Base-by-base conservation (phyloP, 352 stramenopile genomes). In the Phytophthora pini region DNA sequence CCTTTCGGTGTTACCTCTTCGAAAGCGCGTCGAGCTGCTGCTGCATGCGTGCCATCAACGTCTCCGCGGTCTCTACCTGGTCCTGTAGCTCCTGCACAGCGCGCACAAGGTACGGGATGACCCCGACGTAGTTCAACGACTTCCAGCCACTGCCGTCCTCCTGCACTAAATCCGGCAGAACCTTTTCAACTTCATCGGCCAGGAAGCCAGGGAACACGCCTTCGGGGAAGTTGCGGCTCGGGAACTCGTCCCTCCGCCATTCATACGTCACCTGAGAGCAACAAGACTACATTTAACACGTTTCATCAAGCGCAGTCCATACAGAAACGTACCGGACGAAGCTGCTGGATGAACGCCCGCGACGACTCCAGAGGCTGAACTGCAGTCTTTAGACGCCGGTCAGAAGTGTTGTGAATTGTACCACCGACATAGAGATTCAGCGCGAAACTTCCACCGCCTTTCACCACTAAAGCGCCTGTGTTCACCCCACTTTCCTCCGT, bases 101-200 rank as follows among this genome's bases (percentile, higher is more conserved):
- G 26, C 79, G 71, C 26, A 91, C 74, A 34, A 92, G 51, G 26
- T 90, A 60, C n/a, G 82, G 82, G 6, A 79, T 67, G 27, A 93
- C 64, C 11, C 72, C 79, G 3, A 72, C 40, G 67, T 94, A 92
- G 49, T 90, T 70, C 17, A 92, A 36, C 1, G 74, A 79, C 47
- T 86, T 80, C 60, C 71, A 87, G 34, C 80, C 82, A 9, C 72
- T 54, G 49, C 61, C 65, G 54, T 88, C 79, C 22, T 81, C 64
- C 7, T 65, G 45, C 26, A 94, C 80, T 26, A 90, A 70, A 36
- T 81, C 60, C 1, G 83, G 85, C 4, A 94, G 60, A 41, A 90
- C 49, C 11, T 79, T 15, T 38, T 86, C 45, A 20, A 94, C 74
- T 54, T 93, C 81, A 45, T 93, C 78, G 15, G 82, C 82, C 11